phyloP scores from a whole-genome alignment of 2,329 filamentous ascomycete genomes.

The Sporothrix sp. region DNA sequence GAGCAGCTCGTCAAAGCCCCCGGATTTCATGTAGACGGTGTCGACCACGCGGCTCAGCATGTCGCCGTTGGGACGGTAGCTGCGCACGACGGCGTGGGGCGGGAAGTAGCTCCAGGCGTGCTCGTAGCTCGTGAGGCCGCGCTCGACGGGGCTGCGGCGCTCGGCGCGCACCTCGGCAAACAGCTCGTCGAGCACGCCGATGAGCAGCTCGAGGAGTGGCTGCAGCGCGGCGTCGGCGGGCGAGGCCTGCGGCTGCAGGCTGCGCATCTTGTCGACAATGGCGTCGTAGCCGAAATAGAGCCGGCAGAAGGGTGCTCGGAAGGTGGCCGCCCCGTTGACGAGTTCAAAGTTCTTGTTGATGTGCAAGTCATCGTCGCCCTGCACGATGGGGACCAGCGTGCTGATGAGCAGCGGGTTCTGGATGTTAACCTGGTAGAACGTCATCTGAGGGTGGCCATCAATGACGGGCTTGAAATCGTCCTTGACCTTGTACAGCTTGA shows the following conservation, averaged over 20 bases:
- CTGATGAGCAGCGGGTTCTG: slow-evolving; percentile 34
- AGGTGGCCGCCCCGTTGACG: slow-evolving; percentile 28
- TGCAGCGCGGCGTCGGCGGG: slow-evolving; percentile 23
- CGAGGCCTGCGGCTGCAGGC: slow-evolving; percentile 14
- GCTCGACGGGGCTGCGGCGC: slow-evolving; percentile 27
- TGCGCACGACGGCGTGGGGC: slow-evolving; percentile 30
- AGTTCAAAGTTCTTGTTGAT: slow-evolving; percentile 31
- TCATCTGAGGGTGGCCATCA: slow-evolving; percentile 29
- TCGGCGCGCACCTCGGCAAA: slow-evolving; percentile 32
- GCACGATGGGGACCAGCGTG: slow-evolving; percentile 34
- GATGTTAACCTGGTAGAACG: slow-evolving; percentile 32
- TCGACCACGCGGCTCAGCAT: slow-evolving; percentile 31
- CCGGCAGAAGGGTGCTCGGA: slow-evolving; percentile 31
- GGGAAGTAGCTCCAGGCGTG: slow-evolving; percentile 38
- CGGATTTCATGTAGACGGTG: slow-evolving; percentile 25
- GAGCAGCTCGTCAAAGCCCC: slow-evolving; percentile 17
- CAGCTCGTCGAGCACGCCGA: slow-evolving; percentile 33
- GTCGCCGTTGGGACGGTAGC: slow-evolving; percentile 31
- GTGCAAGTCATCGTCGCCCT: slow-evolving; percentile 30
- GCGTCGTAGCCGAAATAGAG: slow-evolving; percentile 37
- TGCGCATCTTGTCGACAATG: slow-evolving; percentile 26
- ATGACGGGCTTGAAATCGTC: slow-evolving; percentile 32
- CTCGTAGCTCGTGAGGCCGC: slow-evolving; percentile 32
- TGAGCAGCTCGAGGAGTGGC: slow-evolving; percentile 31
- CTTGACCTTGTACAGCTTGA: slow-evolving; percentile 39